Conservation (phyloP, 2,329 filamentous ascomycete species). For the Alternaria sp. region DNA sequence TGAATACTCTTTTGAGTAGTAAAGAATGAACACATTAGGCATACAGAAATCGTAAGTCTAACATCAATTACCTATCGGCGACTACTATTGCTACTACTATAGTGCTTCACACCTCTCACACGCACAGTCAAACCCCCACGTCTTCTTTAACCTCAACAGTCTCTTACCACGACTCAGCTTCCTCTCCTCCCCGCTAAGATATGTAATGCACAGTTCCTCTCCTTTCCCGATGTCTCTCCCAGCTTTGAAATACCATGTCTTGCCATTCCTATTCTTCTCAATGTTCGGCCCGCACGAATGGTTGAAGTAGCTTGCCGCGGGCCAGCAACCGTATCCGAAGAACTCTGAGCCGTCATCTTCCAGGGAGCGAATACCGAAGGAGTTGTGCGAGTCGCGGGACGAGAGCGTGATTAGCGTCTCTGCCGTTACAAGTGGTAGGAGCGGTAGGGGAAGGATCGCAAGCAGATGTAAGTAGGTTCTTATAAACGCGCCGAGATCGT, state of each 20-base stretch:
- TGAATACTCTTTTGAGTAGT: background rate
- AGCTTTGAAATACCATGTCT: constrained; percentile 54
- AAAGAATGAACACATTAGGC: background rate
- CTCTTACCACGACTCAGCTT: constrained; percentile 49
- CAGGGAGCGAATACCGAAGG: constrained; percentile 57
- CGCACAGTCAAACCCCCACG: constrained; percentile 58
- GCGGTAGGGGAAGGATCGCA: constrained; percentile 48
- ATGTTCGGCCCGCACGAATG: constrained; percentile 58
- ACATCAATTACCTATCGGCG: background rate
- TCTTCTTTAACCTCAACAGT: constrained; percentile 49
- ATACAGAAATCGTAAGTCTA: background rate
- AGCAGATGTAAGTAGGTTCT: constrained; percentile 56
- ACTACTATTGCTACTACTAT: constrained; percentile 9
- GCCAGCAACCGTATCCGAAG: constrained; percentile 60
- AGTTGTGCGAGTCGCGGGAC: constrained; percentile 56
- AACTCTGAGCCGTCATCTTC: constrained; percentile 59
- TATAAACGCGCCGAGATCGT: constrained; percentile 53
- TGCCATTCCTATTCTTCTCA: constrained; percentile 52
- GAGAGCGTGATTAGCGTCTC: constrained; percentile 48
- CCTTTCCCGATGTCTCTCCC: constrained; percentile 48
- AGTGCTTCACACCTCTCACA: constrained; percentile 51
- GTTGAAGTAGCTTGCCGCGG: constrained; percentile 59
- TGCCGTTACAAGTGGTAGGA: constrained; percentile 48
- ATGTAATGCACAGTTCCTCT: constrained; percentile 59
- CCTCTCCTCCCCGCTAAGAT: constrained; percentile 59